Evolutionary conservation across 2,329 filamentous ascomycete species (phyloP), one percentile per base, ranked within the genome.

Genomic region (Chrysoporthe austroafricana): DNA sequence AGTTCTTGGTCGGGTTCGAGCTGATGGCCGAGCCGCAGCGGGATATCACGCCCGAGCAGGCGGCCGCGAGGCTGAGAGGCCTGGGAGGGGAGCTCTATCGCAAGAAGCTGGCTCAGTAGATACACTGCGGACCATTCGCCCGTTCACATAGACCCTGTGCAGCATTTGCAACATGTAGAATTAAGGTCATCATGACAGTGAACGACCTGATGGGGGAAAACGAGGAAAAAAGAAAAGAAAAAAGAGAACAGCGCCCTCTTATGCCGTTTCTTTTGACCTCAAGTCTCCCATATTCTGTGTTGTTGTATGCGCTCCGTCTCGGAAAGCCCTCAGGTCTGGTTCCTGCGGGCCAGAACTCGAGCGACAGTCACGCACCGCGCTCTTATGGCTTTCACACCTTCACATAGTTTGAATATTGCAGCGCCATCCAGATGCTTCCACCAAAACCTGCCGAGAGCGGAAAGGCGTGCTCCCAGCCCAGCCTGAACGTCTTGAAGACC

Each of bases 1-100:
- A 99, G 82, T 99, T 98, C 81, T 80, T 98, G 63, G 96, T 99
- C 44, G 96, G 96, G 0, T 98, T 97, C 77, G 96, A 99, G 81
- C 86, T 99, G 80, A 88, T 99, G 88, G 96, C 92, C 1, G 96
- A 99, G 81, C 95, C 96, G n/a, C 96, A 99, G 80, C 88, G 96
- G 68, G 96, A 99, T 77, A 98, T 99, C 74, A 99, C 96, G 0
- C 95, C 96, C 0, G 96, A 99, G 80, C 96, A 98, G 80, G 96
- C 96, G 1, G 91, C 96, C 16, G 89, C 88, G 36, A 88, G 89
- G 62, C 81, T 99, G 69, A 87, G 91, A 71, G 84, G 85, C 67
- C 94, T 93, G 71, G 92, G 89, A 3, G 94, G 94, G 18, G 88
- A 93, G 76, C 81, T 99, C 70, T 98, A 99, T 77, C 88, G 96